Conservation (phyloP, 805 yeast genomes). For the Candida krabiensis region DNA sequence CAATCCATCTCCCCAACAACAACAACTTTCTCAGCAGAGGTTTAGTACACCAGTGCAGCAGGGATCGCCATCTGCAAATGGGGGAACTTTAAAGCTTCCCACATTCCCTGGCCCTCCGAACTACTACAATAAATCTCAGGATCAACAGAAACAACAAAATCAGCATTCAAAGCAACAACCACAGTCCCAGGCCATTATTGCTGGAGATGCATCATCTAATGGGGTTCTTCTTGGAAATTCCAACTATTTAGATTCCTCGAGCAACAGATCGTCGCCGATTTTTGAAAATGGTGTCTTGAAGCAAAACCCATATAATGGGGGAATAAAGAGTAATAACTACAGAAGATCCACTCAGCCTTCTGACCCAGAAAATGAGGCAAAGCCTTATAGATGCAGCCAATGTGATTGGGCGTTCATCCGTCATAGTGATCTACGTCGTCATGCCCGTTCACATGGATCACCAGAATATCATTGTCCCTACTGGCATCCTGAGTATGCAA, state of each 20-base stretch:
- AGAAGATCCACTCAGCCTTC: conserved; percentile 18
- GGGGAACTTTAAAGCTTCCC: conserved; percentile 14
- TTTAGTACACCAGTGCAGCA: conserved; percentile 17
- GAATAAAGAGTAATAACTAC: conserved; percentile 5
- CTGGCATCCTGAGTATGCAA: conserved; percentile 60
- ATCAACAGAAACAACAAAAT: conserved; percentile 7
- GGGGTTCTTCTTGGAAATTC: conserved; percentile 3
- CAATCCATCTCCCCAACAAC: conserved; percentile 23
- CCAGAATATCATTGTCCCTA: conserved; percentile 74
- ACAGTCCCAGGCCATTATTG: conserved; percentile 4
- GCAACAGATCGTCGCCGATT: conserved; percentile 7
- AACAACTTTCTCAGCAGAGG: conserved; percentile 24
- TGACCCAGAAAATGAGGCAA: conserved; percentile 20
- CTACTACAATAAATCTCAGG: conserved; percentile 13
- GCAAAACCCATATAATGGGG: conserved; percentile 17
- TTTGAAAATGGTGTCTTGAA: conserved; percentile 15
- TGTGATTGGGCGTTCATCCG: conserved; percentile 74
- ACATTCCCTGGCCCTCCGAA: conserved; percentile 15
- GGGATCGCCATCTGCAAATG: conserved; percentile 9
- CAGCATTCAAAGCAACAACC: conserved; percentile 10
- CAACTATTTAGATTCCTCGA: conserved; percentile 10
- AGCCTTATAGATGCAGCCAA: conserved; percentile 41
- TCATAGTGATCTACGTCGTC: conserved; percentile 68
- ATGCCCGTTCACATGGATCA: conserved; percentile 60
- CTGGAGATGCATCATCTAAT: conserved; percentile 2